Base-by-base conservation (phyloP, 257 asterid genomes). In the Penstemon barbatus region DNA sequence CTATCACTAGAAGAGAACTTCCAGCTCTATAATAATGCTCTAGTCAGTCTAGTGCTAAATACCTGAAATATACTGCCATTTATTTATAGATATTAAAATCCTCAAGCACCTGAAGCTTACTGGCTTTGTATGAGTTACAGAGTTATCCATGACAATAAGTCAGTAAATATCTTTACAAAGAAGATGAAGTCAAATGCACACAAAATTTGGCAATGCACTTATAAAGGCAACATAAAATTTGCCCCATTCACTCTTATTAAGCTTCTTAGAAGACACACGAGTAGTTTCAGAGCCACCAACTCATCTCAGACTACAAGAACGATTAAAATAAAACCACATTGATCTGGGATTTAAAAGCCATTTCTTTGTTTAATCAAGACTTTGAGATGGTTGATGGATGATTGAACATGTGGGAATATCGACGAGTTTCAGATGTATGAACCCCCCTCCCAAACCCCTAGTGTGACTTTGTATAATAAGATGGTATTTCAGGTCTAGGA, bases 191-290 rank as follows among this genome's bases (percentile, higher is more conserved):
- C 1, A 49, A 49, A 15, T 49, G 8, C n/a, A 2, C 18, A 15
- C 15, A 49, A 12, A 9, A 3, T 49, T 49, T 11, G 19, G 51
- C 39, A 43, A 9, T 51, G n/a, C 44, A 53, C 65, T 54, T 50
- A 18, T 19, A 48, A 51, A 59, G 56, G 61, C 60, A 75, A 62
- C 62, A 69, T 51, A 78, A 8, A 57, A 39, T 63, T 53, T 13
- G 18, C 72, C 40, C 44, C 54, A 49, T 45, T 54, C 44, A 46
- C 9, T 53, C 46, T 39, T 40, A 6, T 4, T 15, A 18, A 65
- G 69, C 71, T 45, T 63, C 61, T 68, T 40, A 60, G n/a, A 57
- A 61, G 58, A 61, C 37, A 55, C 3, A 61, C 33, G 33, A 45
- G 33, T 42, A 53, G 53, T 33, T 57, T 57, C 74, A 39, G 7